Conservation (phyloP, 805 yeast genomes). For the Cyberlindnera bimundalis region DNA sequence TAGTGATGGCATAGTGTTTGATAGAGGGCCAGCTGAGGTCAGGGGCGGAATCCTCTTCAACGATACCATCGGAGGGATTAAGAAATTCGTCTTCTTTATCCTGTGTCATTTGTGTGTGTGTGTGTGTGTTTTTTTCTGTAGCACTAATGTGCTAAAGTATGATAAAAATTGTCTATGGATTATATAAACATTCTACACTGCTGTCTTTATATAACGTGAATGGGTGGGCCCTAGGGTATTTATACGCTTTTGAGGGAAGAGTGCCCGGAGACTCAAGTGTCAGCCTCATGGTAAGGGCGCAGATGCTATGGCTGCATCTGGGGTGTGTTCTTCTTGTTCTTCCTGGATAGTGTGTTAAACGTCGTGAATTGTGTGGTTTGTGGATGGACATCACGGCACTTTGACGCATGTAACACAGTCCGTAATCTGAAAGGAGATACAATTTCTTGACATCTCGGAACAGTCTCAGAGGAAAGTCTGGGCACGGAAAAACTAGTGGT, state of each 20-base stretch:
- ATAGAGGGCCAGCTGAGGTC: conserved; percentile 14
- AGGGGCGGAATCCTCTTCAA: conserved; percentile 15
- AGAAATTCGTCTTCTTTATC: conserved; percentile 4
- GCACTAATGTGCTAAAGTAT: neutral
- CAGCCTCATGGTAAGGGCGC: neutral
- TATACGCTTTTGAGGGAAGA: neutral
- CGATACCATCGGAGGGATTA: conserved; percentile 13
- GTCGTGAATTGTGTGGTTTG: too few relatives aligned
- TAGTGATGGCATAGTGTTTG: conserved; percentile 20
- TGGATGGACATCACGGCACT: too few relatives aligned
- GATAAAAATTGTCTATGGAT: too few relatives aligned
- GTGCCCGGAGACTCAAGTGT: neutral
- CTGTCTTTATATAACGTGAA: neutral
- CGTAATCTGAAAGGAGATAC: too few relatives aligned
- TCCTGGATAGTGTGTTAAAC: too few relatives aligned
- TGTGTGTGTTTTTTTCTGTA: neutral
- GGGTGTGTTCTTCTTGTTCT: too few relatives aligned
- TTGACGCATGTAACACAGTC: too few relatives aligned
- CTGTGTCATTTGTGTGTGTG: conserved; percentile 1
- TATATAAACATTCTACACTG: neutral
- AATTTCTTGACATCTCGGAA: too few relatives aligned
- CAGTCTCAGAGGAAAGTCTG: too few relatives aligned
- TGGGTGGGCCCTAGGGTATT: neutral
- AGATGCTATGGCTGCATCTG: too few relatives aligned
- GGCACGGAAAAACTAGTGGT: too few relatives aligned